Percentiles rank a stretch among this genome's conserved stretches.
Evolutionary conservation across 805 yeast species (phyloP).

Genomic region (Teunomyces funiuensis): DNA sequence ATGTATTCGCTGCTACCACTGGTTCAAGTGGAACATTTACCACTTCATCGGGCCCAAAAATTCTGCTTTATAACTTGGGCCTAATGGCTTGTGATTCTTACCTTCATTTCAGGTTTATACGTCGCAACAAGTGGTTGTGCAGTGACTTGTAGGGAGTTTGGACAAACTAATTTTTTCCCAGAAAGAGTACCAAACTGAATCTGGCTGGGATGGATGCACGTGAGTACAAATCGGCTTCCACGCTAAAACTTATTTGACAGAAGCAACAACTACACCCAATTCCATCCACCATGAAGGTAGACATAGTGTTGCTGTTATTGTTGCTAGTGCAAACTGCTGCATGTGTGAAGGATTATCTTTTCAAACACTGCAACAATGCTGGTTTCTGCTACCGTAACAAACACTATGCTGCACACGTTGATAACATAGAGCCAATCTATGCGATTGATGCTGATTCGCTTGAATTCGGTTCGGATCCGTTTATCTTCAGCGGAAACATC

Average conservation of each 20-base stretch:
- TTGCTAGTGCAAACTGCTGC: background rate
- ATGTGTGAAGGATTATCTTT: constrained; percentile 60
- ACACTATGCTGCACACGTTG: constrained; percentile 49
- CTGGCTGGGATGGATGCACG: no score
- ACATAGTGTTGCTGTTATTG: constrained; percentile 1
- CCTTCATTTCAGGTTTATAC: no score
- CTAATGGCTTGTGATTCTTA: no score
- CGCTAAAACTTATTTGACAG: background rate
- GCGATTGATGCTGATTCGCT: constrained; percentile 22
- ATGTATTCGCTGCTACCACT: no score
- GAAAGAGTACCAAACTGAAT: no score
- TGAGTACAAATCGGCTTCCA: background rate
- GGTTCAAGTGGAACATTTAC: no score
- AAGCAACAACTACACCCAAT: no score
- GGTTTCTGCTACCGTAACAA: constrained; percentile 86
- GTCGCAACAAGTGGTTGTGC: no score
- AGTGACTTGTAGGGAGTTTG: no score
- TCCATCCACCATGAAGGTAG: constrained; percentile 1
- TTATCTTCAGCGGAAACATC: constrained; percentile 46
- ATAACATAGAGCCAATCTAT: constrained; percentile 20
- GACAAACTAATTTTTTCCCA: no score
- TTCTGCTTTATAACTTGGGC: no score
- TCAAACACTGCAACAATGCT: constrained; percentile 74
- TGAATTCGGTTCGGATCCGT: constrained; percentile 13
- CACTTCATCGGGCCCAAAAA: no score